Conservation (phyloP, 345 rosid genomes). For the Lagerstroemia speciosa region DNA sequence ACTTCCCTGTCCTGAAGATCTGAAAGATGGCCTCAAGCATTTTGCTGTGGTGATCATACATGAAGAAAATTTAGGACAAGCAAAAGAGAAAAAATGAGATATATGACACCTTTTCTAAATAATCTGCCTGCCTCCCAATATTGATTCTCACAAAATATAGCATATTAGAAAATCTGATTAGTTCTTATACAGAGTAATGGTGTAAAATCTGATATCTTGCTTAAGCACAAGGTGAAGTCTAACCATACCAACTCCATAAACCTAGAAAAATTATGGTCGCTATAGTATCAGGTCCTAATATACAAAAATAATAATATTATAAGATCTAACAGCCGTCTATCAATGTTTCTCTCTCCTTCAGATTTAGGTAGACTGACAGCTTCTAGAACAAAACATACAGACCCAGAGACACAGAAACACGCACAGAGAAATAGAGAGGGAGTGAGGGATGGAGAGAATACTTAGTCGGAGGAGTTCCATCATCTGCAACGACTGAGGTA, state of each 20-base stretch:
- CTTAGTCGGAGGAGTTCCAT: slow-evolving; percentile 55
- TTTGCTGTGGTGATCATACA: slow-evolving; percentile 32
- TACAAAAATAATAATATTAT: background rate
- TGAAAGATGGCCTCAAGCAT: slow-evolving; percentile 62
- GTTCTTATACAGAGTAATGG: background rate
- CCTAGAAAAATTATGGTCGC: too few relatives aligned
- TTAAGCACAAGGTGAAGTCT: background rate
- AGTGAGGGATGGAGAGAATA: slow-evolving; percentile 9
- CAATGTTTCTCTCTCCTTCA: background rate
- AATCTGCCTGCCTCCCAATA: background rate
- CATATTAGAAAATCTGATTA: background rate
- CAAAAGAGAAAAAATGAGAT: background rate
- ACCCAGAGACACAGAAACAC: background rate
- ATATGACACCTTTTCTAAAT: background rate
- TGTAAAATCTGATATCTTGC: background rate
- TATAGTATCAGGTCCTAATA: background rate
- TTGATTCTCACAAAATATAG: background rate
- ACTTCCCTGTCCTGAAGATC: slow-evolving; percentile 48
- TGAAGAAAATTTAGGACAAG: background rate
- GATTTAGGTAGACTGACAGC: background rate
- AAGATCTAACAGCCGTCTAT: background rate
- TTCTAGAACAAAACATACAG: background rate
- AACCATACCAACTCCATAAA: background rate
- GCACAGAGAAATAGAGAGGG: background rate
- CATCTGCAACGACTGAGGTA: slow-evolving; percentile 37